Percentiles rank a stretch among this genome's conserved stretches.
Evolutionary conservation across 768 basidiomycete genomes (phyloP).

Genomic region (Tephrocybe sp.): DNA sequence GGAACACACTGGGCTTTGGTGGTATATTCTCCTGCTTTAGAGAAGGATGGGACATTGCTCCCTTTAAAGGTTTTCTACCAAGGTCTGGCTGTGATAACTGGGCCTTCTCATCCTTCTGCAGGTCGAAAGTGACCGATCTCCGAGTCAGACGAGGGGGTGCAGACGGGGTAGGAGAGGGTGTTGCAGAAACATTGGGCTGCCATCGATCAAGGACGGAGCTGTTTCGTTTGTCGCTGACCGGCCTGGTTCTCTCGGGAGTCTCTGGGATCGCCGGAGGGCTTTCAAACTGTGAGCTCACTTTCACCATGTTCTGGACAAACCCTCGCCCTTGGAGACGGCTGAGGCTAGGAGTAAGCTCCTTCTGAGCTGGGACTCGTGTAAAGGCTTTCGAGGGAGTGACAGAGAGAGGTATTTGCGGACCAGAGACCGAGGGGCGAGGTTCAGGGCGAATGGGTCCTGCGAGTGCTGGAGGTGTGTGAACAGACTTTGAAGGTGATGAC

Average conservation of each 20-base stretch:
- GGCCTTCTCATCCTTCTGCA: conserved; percentile 18
- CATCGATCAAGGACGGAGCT: conserved; percentile 71
- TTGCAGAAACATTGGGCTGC: conserved; percentile 39
- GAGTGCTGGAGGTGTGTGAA: conserved; percentile 39
- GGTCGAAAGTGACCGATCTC: conserved; percentile 35
- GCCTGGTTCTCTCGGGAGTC: conserved; percentile 29
- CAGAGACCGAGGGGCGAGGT: conserved; percentile 40
- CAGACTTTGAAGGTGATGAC: conserved; percentile 29
- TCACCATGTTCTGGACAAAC: conserved; percentile 82
- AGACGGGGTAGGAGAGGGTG: conserved; percentile 34
- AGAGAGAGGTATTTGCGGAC: conserved; percentile 41
- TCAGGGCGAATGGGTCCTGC: conserved; percentile 53
- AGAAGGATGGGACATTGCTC: conserved; percentile 24
- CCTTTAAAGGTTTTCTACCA: conserved; percentile 14
- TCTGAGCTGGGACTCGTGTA: conserved; percentile 50
- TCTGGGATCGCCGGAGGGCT: conserved; percentile 33
- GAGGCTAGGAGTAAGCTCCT: conserved; percentile 79
- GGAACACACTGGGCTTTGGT: not conserved
- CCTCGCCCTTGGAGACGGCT: conserved; percentile 82
- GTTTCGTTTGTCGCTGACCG: conserved; percentile 31
- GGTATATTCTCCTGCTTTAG: conserved; percentile 10
- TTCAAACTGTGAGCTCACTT: conserved; percentile 58
- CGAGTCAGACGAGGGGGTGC: conserved; percentile 38
- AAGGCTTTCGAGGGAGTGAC: conserved; percentile 54
- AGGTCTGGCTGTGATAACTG: conserved; percentile 6